Base-by-base conservation (phyloP, 108 stramenopile genomes). In the Chaetoceros tenuissimus region DNA sequence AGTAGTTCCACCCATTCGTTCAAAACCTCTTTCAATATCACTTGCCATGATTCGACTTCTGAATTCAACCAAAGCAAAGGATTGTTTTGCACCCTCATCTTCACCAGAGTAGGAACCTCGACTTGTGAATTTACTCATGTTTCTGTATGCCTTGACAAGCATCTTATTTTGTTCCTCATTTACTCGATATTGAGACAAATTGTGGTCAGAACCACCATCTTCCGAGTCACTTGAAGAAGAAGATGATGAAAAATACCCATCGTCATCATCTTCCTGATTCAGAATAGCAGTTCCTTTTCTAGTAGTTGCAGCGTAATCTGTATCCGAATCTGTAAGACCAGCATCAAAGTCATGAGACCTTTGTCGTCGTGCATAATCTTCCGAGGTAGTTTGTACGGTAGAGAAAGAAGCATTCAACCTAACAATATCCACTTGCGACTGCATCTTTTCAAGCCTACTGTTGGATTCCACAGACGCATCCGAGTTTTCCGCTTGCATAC, bases 11-110 rank as follows among this genome's bases (percentile, higher is more conserved):
- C 89, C 89, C 26, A 75, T 69, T 46, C 89, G 70, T 31, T 87
- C 89, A 50, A 92, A 55, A 3, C 89, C 85, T 10, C 89, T 77
- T 59, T 92, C 89, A 52, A 92, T 85, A 57, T 92, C 89, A 45
- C 79, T 92, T 62, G 87, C 85, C 89, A 92, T 92, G 47, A 92
- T 92, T 3, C 89, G 84, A 68, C 86, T 87, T 52, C 89, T 66
- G 85, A 92, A 87, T 70, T 92, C 89, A 52, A 79, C 77, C 17
- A 92, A 63, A 24, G 89, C 89, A 70, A 92, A 92, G 8, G 80
- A 75, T 55, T 92, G 87, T 28, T 79, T 85, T 0, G 85, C 74
- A 57, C 87, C 89, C 52, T 85, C 84, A 23, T 75, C 85, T 8
- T 69, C 65, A n/a, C 57, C 44, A 51, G 58, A 64, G 16, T 31